A percentile compares a stretch with the other conserved stretches of the same genome.
These are phyloP conservation scores for Zygosaccharomyces pseudorouxii DNA, from an alignment of 805 yeast species.

Conservation along the genomic window DNA sequence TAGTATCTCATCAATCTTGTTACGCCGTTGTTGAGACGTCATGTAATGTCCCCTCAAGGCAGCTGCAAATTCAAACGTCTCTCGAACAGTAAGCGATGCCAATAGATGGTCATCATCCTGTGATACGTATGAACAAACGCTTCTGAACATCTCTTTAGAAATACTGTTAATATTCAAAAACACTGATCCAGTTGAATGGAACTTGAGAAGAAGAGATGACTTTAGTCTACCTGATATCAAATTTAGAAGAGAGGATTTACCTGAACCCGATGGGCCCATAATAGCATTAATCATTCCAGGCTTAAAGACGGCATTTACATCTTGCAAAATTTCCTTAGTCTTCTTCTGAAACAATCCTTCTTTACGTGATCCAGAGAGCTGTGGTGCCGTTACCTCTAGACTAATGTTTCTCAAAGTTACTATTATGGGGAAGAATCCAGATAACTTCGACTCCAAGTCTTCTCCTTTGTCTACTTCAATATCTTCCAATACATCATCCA, in stretches of 20 bases:
- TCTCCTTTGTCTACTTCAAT: neutral
- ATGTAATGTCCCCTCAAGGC: conserved; percentile 52
- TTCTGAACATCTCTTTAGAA: conserved; percentile 35
- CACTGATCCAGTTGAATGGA: conserved; percentile 40
- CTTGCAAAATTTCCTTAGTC: conserved; percentile 39
- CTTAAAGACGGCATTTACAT: conserved; percentile 48
- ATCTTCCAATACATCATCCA: neutral
- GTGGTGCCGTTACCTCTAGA: conserved; percentile 13
- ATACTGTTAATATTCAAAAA: conserved; percentile 41
- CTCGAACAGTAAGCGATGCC: conserved; percentile 69
- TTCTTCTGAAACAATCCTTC: conserved; percentile 13
- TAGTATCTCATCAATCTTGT: conserved; percentile 53
- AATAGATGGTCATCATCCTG: conserved; percentile 75
- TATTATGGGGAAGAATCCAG: conserved; percentile 9
- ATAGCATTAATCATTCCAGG: conserved; percentile 62
- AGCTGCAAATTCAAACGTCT: conserved; percentile 71
- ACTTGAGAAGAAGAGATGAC: conserved; percentile 31
- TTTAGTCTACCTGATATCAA: conserved; percentile 55
- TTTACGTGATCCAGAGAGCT: conserved; percentile 9
- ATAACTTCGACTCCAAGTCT: conserved; percentile 18
- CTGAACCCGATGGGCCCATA: conserved; percentile 81
- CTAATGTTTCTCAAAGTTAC: conserved; percentile 15
- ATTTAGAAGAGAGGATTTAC: conserved; percentile 66
- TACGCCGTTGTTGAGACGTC: conserved; percentile 41
- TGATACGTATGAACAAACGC: conserved; percentile 67